phyloP scores from a whole-genome alignment of 208 protist genomes.

The Tritrichomonas musculus region DNA sequence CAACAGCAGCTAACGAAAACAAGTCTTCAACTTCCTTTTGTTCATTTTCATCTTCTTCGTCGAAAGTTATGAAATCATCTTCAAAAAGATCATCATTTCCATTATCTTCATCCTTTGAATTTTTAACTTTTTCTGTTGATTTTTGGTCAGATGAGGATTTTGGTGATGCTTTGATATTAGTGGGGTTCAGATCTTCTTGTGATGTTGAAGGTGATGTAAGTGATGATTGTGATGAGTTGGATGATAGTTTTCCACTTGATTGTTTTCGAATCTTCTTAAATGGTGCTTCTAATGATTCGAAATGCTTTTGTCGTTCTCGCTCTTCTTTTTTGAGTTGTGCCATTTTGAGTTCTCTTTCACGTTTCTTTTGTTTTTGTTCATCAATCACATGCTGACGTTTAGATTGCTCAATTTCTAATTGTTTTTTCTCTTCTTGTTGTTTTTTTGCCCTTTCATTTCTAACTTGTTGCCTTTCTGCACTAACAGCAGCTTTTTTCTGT shows the following conservation, averaged over 20 bases:
- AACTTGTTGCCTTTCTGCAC: not conserved
- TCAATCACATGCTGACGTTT: not conserved
- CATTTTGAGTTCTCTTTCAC: not conserved
- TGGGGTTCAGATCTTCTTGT: no score
- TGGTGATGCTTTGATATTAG: no score
- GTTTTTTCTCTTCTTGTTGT: not conserved
- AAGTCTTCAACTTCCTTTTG: not conserved
- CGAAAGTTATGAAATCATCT: no score
- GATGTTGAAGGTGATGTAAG: not conserved
- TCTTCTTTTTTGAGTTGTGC: not conserved
- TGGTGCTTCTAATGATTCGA: not conserved
- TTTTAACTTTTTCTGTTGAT: no score
- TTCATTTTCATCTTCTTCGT: not conserved
- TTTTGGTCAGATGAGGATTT: no score
- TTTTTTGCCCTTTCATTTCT: not conserved
- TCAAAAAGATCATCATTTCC: no score
- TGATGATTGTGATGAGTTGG: not conserved
- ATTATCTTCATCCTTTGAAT: no score
- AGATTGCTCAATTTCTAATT: not conserved
- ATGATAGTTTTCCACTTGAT: no score
- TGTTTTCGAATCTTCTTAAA: not conserved
- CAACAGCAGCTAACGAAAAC: not conserved
- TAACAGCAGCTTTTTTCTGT: not conserved
- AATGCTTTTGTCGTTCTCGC: not conserved
- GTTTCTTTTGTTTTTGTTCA: not conserved